phyloP scores from a whole-genome alignment of 208 protist genomes.

The Trypanosoma lewisi region DNA sequence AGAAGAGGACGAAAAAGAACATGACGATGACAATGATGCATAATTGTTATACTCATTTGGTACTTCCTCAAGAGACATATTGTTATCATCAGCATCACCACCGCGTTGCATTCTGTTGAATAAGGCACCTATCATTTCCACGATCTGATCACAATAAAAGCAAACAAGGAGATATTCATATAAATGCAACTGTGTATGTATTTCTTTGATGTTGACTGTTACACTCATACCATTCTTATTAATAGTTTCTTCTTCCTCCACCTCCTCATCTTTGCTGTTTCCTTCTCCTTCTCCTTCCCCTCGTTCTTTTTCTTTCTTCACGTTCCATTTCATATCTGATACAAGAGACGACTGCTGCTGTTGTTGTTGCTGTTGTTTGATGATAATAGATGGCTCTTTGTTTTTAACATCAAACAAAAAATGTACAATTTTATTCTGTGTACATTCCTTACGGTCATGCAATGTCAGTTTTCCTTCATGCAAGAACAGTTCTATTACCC shows the following conservation, averaged over 20 bases:
- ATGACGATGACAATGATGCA: no score
- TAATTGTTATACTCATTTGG: background rate
- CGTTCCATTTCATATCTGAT: background rate
- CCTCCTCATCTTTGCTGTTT: no score
- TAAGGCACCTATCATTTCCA: constrained; percentile 18
- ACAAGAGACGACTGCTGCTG: no score
- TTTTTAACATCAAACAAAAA: constrained; percentile 19
- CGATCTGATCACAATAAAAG: constrained; percentile 23
- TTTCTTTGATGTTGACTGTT: constrained; percentile 3
- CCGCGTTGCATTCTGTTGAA: no score
- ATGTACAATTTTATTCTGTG: constrained; percentile 18
- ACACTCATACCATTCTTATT: constrained; percentile 18
- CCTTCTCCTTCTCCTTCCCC: constrained; percentile 11
- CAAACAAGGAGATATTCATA: constrained; percentile 24
- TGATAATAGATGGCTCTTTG: constrained; percentile 25
- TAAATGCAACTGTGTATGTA: constrained; percentile 17
- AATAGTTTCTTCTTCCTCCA: constrained; percentile 15
- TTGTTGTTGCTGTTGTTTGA: constrained; percentile 8
- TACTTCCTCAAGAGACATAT: background rate
- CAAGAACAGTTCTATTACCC: constrained; percentile 23
- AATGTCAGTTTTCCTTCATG: constrained; percentile 19
- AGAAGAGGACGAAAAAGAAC: no score
- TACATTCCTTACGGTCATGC: constrained; percentile 25
- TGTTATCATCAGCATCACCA: no score
- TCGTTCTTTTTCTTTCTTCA: no score